Evolutionary conservation across 257 asterid genomes (phyloP).

Genomic region (Solanum sparsipilum): DNA sequence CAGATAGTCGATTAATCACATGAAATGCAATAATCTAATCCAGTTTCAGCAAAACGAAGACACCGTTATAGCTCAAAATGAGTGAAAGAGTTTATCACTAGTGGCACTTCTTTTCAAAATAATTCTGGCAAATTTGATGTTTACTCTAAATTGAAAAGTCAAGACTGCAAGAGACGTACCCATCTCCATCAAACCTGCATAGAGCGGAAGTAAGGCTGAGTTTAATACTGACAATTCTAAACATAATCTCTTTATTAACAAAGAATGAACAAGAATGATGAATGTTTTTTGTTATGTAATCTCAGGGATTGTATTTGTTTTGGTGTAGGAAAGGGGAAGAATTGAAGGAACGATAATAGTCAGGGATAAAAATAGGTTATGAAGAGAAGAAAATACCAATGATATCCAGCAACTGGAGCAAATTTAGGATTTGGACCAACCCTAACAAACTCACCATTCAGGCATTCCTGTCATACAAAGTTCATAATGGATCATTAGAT

Average conservation of each 20-base stretch:
- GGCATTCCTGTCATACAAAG: conserved; percentile 61
- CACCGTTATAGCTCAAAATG: not conserved
- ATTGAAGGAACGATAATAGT: not conserved
- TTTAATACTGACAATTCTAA: not conserved
- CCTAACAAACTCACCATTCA: conserved; percentile 92
- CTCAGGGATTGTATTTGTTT: not conserved
- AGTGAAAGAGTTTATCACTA: not conserved
- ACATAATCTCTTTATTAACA: not conserved
- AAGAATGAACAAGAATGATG: not conserved
- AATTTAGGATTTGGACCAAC: conserved; percentile 94
- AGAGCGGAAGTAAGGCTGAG: conserved; percentile 9
- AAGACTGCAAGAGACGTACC: conserved; percentile 43
- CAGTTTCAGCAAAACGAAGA: not conserved
- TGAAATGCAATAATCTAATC: not conserved
- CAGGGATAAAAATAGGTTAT: not conserved
- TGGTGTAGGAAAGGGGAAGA: not conserved
- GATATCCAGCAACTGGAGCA: conserved; percentile 93
- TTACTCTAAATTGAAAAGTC: not conserved
- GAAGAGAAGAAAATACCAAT: conserved; percentile 42
- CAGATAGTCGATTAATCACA: not conserved
- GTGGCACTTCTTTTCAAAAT: not conserved
- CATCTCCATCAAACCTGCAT: conserved; percentile 99
- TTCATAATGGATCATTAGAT: not conserved
- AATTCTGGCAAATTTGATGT: not conserved
- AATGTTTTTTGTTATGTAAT: not conserved